Evolutionary conservation across 2,329 filamentous ascomycete species (phyloP), one percentile per base, ranked within the genome.

Genomic region (Ambrosiella xylebori): DNA sequence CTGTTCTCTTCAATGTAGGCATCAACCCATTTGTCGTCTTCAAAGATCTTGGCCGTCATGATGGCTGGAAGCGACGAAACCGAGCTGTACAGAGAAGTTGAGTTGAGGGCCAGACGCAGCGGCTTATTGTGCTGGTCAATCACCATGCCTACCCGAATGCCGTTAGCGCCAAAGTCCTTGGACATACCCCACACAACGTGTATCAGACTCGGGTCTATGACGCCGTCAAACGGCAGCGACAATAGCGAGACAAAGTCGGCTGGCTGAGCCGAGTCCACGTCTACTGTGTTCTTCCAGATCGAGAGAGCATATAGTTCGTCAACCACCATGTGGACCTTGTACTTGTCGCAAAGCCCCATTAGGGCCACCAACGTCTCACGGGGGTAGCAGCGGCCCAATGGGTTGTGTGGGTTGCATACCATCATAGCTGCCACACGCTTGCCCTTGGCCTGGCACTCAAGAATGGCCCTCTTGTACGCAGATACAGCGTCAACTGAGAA

Each of bases 131-230:
- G 64, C 57, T 76, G 75, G 4, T 74, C 75, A 19, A 78, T 68
- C n/a, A 79, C 66, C 15, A 67, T 69, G 0, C 77, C 78, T 3
- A 80, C 61, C 0, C 78, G 72, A 7, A 80, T 66, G 0, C 79
- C 79, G 47, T 78, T 79, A 17, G 75, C 74, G 27, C 76, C 75
- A 65, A 81, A 82, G 64, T 80, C 77, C 63, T 76, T 74, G 55
- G 67, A 70, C 63, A 71, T 68, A 27, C 71, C 69, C 65, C 74
- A 72, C 19, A 78, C 65, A 1, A 78, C 72, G 64, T 82, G 79
- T 0, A 82, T 68, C 1, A 73, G 69, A 7, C 65, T 61, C 0
- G 72, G 68, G 59, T 80, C 72, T 38, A 81, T 76, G 38, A 76
- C 62, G 0, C 66, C 71, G 0, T 63, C 59, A 0, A 68, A 64